Evolutionary conservation across 2,329 filamentous ascomycete species (phyloP).

Genomic region (Phymatotrichopsis omnivora): DNA sequence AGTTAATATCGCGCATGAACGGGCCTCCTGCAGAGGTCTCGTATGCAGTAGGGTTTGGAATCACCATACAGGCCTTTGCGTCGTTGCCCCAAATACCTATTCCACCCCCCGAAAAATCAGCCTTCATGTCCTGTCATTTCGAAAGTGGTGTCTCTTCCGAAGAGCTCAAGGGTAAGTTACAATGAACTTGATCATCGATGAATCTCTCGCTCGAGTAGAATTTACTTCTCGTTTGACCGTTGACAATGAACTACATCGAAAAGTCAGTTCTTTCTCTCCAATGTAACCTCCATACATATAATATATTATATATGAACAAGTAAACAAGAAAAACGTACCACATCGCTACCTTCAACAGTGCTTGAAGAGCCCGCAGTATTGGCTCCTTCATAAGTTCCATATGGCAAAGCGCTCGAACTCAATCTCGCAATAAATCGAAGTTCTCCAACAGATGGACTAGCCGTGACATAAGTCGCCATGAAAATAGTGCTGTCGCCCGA

Average conservation of each 20-base stretch:
- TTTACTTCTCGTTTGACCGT: constrained; percentile 55
- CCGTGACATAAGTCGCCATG: constrained; percentile 52
- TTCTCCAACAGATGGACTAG: constrained; percentile 47
- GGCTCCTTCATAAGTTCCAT: constrained; percentile 7
- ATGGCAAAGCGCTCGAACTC: constrained; percentile 10
- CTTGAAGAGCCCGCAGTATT: constrained; percentile 10
- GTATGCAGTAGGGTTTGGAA: constrained; percentile 44
- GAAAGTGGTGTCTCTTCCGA: too few species aligned
- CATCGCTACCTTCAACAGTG: constrained; percentile 22
- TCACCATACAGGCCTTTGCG: constrained; percentile 48
- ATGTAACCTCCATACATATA: neutral
- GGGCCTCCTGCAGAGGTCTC: constrained; percentile 56
- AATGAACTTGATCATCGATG: constrained; percentile 56
- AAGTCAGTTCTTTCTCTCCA: constrained; percentile 24
- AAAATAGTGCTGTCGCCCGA: constrained; percentile 52
- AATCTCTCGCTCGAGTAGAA: constrained; percentile 59
- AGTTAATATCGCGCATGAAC: constrained; percentile 44
- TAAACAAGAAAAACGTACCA: constrained; percentile 5
- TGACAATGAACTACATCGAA: constrained; percentile 47
- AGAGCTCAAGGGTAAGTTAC: too few species aligned
- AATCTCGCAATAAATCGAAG: constrained; percentile 46
- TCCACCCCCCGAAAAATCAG: too few species aligned
- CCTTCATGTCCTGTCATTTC: too few species aligned
- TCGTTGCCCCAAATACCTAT: constrained; percentile 40
- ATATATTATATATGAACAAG: too few species aligned